Conservation (phyloP, 495 filamentous ascomycete species). For the Neurospora discreta region DNA sequence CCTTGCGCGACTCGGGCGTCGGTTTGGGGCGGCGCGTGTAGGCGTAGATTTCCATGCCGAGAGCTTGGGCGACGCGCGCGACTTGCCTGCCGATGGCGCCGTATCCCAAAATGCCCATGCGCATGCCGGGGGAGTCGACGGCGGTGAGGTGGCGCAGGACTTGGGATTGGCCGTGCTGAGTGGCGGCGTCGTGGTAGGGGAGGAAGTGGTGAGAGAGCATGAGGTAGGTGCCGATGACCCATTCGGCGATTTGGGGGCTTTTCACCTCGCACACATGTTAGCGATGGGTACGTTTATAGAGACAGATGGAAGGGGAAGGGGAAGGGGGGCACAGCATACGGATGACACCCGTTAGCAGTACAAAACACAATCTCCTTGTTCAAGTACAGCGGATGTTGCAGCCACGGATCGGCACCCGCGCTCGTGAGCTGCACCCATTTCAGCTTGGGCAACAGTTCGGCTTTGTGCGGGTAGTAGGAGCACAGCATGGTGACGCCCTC, state of each 20-base stretch:
- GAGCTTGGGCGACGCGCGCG: slow-evolving; percentile 53
- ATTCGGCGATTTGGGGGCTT: slow-evolving; percentile 35
- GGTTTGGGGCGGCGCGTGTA: slow-evolving; percentile 58
- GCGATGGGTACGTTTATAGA: too few relatives aligned
- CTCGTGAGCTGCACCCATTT: slow-evolving; percentile 23
- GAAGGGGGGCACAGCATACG: slow-evolving; percentile 2
- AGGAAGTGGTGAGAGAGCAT: slow-evolving; percentile 18
- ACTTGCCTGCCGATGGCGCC: slow-evolving; percentile 67
- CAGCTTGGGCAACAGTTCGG: slow-evolving; percentile 15
- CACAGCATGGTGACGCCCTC: slow-evolving; percentile 21
- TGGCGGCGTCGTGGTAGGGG: not conserved
- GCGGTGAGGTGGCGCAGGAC: not conserved
- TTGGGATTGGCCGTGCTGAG: not conserved
- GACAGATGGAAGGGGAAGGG: not conserved
- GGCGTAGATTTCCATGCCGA: slow-evolving; percentile 75
- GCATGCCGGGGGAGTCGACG: slow-evolving; percentile 20
- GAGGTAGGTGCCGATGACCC: slow-evolving; percentile 31
- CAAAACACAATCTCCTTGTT: slow-evolving; percentile 18
- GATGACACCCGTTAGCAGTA: slow-evolving; percentile 21
- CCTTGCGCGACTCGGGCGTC: slow-evolving; percentile 44
- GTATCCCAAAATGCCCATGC: slow-evolving; percentile 62
- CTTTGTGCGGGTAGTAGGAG: slow-evolving; percentile 8
- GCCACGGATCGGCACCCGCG: slow-evolving; percentile 24
- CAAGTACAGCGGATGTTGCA: slow-evolving; percentile 16
- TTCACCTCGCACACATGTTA: not conserved